These are phyloP conservation scores for Passiflora organensis DNA, from an alignment of 345 rosid genomes.

Conservation along the genomic window DNA sequence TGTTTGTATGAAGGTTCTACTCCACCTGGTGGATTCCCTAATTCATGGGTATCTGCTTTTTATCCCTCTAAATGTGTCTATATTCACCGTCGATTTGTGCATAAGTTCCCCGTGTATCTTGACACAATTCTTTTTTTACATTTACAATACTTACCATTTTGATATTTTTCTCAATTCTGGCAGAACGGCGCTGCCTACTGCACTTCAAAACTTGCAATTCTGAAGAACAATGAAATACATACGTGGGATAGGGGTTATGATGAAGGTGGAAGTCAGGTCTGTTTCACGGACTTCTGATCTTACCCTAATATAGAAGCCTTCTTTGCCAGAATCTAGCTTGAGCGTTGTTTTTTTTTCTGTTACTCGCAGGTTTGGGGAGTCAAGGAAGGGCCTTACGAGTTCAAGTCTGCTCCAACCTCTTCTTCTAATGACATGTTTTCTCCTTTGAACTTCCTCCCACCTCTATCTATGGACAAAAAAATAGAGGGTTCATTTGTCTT, in stretches of 20 bases:
- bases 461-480: conserved; percentile 50
- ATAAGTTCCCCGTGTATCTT: neutral
- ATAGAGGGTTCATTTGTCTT: conserved; percentile 79
- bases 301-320: neutral
- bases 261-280: conserved; percentile 70
- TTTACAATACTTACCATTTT: neutral
- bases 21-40: conserved; percentile 77
- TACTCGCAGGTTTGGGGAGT: conserved; percentile 78
- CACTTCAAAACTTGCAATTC: conserved; percentile 73
- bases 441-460: conserved; percentile 46
- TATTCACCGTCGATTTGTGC: neutral
- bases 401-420: conserved; percentile 66
- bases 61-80: too few species aligned
- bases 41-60: conserved; percentile 59
- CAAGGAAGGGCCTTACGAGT: conserved; percentile 69
- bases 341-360: neutral
- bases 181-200: conserved; percentile 76
- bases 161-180: neutral
- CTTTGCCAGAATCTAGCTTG: too few species aligned
- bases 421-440: conserved; percentile 47
- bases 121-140: too few species aligned
- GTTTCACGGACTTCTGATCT: conserved; percentile 1
- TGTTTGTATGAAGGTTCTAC: conserved; percentile 82
- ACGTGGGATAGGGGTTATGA: conserved; percentile 90
- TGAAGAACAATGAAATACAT: conserved; percentile 82